Conservation (phyloP, 768 basidiomycete species). For the Suillus ampliporus region DNA sequence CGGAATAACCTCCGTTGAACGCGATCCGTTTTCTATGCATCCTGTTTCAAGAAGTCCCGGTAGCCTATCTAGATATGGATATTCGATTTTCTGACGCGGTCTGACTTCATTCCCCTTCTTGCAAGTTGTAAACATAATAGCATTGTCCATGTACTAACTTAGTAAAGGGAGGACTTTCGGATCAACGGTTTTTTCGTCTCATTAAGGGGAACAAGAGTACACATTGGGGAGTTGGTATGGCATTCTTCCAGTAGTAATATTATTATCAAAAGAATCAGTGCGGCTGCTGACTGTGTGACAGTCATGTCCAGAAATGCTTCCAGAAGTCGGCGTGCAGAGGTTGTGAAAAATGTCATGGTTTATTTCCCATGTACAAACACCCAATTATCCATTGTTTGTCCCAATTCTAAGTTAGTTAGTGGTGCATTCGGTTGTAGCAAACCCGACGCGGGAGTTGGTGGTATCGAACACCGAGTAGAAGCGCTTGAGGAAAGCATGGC, state of each 20-base stretch:
- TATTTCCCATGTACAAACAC: no score
- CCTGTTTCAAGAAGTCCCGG: neutral
- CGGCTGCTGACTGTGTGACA: no score
- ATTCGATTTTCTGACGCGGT: neutral
- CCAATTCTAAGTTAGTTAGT: constrained; percentile 28
- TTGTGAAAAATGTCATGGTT: no score
- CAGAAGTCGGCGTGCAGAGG: no score
- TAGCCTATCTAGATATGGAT: neutral
- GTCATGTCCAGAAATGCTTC: no score
- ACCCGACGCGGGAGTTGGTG: constrained; percentile 47
- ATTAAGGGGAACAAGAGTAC: neutral
- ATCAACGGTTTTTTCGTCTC: neutral
- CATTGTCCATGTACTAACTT: no score
- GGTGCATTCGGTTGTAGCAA: constrained; percentile 34
- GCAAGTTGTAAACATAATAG: constrained; percentile 5
- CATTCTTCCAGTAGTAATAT: neutral
- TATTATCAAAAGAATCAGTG: neutral
- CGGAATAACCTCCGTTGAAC: neutral
- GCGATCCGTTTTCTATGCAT: neutral
- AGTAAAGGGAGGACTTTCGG: neutral
- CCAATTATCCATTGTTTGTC: no score
- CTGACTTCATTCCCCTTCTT: neutral
- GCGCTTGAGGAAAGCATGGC: constrained; percentile 59
- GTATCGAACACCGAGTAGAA: constrained; percentile 75
- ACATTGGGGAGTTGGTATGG: neutral